These are phyloP conservation scores for Raffaelea deltoideospora DNA, from an alignment of 2,329 filamentous ascomycete species.

Conservation along the genomic window DNA sequence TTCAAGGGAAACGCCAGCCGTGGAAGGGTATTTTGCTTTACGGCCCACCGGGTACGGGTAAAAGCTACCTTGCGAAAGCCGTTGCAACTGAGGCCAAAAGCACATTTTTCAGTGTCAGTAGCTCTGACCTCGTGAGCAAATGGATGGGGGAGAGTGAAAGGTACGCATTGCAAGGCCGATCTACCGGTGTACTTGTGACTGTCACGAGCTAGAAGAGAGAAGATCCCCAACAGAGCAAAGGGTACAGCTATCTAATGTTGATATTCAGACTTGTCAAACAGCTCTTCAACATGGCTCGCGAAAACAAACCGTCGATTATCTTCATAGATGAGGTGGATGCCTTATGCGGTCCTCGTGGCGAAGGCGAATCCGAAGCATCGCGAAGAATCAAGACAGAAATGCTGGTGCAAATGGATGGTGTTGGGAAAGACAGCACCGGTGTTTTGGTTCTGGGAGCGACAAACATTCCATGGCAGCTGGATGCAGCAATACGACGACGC, in stretches of 20 bases:
- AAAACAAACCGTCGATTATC: constrained; percentile 91
- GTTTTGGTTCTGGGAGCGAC: constrained; percentile 92
- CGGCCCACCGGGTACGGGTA: constrained; percentile 90
- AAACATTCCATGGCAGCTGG: constrained; percentile 97
- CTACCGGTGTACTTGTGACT: too few relatives aligned
- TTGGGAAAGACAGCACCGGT: constrained; percentile 86
- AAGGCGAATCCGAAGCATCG: constrained; percentile 95
- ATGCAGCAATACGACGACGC: constrained; percentile 85
- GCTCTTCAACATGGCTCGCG: constrained; percentile 92
- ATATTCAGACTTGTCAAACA: constrained; percentile 71
- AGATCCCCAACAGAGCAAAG: too few relatives aligned
- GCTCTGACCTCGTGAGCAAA: constrained; percentile 92
- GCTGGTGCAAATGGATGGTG: constrained; percentile 97
- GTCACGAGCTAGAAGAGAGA: too few relatives aligned
- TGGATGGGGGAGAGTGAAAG: constrained; percentile 99
- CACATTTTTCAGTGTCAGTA: constrained; percentile 97
- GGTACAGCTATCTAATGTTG: constrained; percentile 11
- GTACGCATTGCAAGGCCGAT: constrained; percentile 31
- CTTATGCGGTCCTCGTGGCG: constrained; percentile 77
- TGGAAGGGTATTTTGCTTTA: constrained; percentile 98
- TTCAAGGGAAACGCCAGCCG: constrained; percentile 88
- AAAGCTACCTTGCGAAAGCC: constrained; percentile 93
- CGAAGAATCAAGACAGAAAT: constrained; percentile 97
- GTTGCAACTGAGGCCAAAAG: constrained; percentile 97
- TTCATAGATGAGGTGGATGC: constrained; percentile 49